Evolutionary conservation across 495 filamentous ascomycete genomes (phyloP).

Genomic region (Xylaria curta): DNA sequence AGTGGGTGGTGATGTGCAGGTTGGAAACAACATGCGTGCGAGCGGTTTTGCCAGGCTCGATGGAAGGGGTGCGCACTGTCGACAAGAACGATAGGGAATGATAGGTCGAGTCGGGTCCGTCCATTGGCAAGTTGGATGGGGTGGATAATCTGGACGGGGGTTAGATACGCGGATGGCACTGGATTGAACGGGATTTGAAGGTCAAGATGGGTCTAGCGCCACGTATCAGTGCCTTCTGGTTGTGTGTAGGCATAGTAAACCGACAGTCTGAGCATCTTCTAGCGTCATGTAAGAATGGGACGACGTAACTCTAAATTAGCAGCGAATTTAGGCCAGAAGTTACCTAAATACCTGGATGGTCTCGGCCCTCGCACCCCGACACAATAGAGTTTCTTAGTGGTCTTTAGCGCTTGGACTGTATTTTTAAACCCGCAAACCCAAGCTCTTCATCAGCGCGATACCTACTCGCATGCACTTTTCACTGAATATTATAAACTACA

Average conservation of each 20-base stretch:
- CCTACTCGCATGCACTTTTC: not conserved
- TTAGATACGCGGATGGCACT: slow-evolving; percentile 1
- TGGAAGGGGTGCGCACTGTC: slow-evolving; percentile 14
- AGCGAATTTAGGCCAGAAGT: not conserved
- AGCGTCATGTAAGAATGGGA: not conserved
- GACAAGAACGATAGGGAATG: slow-evolving; percentile 11
- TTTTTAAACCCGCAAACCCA: not conserved
- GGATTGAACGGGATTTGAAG: slow-evolving; percentile 11
- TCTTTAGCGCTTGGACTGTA: slow-evolving; percentile 10
- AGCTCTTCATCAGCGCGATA: not conserved
- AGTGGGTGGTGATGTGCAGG: slow-evolving; percentile 1
- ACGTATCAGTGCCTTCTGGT: not conserved
- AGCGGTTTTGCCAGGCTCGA: slow-evolving; percentile 15
- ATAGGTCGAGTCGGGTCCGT: not conserved
- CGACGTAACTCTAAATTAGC: not conserved
- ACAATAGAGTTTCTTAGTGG: not conserved
- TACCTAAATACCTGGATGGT: not conserved
- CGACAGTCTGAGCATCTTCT: not conserved
- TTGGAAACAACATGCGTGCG: slow-evolving; percentile 10
- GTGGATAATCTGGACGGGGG: not conserved
- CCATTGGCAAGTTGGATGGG: slow-evolving; percentile 17
- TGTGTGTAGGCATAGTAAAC: not conserved
- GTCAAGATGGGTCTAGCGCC: slow-evolving; percentile 20
- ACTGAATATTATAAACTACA: not conserved
- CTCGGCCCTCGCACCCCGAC: not conserved